Base-by-base conservation (phyloP, 805 yeast species). In the Saccharomycopsis babjevae region DNA sequence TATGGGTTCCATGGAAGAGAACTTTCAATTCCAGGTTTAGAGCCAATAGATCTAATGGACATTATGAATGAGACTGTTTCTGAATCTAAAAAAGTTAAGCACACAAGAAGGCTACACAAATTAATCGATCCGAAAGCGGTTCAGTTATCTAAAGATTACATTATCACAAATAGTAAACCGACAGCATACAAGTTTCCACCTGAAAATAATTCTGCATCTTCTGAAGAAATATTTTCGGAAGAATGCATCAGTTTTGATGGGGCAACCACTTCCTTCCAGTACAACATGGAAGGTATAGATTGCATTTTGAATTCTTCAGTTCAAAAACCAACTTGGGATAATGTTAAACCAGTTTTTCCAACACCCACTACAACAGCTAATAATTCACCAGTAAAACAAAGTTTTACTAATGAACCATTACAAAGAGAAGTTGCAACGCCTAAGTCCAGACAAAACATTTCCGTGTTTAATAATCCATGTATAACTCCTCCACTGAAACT, bases 1-100 rank as follows among this genome's bases (percentile, higher is more conserved):
- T 88, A 88, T 71, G 96, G 96, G 0, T 87, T 80, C 55, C 92
- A 87, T 69, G 78, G 79, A 62, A 80, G 82, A 61, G 86, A 83
- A 56, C 70, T 87, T 42, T 82, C 88, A 1, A 78, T 87, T 54
- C 80, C 84, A 6, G 87, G 86, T 13, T 59, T 76, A 4, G 66
- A 43, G 34, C 64, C 65, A 7, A 61, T 63, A 2, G 65, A 63
- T 32, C 32, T 63, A 20, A 56, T 38, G 32, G 58, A 59, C 34
- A 25, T 61, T 10, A 18, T 57, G 32, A 50, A 55, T 30, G 32
- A 38, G 16, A 28, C 55, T 1, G 30, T 50, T 50, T 50, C 59
- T 5, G 72, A 7, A 62, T 7, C 67, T 68, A 40, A 69, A 68
- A 65, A 50, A 70, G 62, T 58, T 58, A 60, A 60, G 50, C 38